Evolutionary conservation across 2,329 filamentous ascomycete genomes (phyloP), one percentile per base, ranked within the genome.

Genomic region (Nigrograna mackinnonii): DNA sequence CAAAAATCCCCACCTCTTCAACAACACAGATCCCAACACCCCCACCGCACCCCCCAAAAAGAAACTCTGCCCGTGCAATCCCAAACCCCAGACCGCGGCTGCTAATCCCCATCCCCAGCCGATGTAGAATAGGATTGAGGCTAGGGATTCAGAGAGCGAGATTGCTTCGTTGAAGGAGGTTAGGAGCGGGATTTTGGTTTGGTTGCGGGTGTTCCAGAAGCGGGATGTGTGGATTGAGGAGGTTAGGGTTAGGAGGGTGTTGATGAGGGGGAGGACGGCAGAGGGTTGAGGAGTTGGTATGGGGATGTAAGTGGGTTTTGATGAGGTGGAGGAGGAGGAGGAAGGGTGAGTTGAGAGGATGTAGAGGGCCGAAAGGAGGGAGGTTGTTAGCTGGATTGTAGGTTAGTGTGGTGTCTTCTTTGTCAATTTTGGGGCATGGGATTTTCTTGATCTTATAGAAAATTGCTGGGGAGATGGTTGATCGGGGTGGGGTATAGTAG

Each of bases 81-180:
- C n/a, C n/a, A n/a, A n/a, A n/a, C n/a, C n/a, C n/a, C n/a, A n/a
- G n/a, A n/a, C n/a, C n/a, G n/a, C n/a, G n/a, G n/a, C n/a, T n/a
- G n/a, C n/a, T n/a, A n/a, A n/a, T n/a, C n/a, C n/a, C n/a, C n/a
- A n/a, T n/a, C n/a, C n/a, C n/a, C n/a, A n/a, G n/a, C n/a, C n/a
- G n/a, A n/a, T n/a, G n/a, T n/a, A n/a, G n/a, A n/a, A n/a, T n/a
- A n/a, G n/a, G n/a, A n/a, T n/a, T n/a, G n/a, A n/a, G n/a, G n/a
- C n/a, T n/a, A n/a, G n/a, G n/a, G n/a, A n/a, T n/a, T n/a, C n/a
- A n/a, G n/a, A n/a, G n/a, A n/a, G n/a, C n/a, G n/a, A n/a, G n/a
- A n/a, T n/a, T n/a, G 68, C 67, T 33, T 67, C 58, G 40, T 71
- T 71, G 47, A 64, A 70, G 7, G 60, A 57, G 31, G 62, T 45